Base-by-base conservation (phyloP, 2,329 filamentous ascomycete species). In the Pyrenophora tritici-repentis region DNA sequence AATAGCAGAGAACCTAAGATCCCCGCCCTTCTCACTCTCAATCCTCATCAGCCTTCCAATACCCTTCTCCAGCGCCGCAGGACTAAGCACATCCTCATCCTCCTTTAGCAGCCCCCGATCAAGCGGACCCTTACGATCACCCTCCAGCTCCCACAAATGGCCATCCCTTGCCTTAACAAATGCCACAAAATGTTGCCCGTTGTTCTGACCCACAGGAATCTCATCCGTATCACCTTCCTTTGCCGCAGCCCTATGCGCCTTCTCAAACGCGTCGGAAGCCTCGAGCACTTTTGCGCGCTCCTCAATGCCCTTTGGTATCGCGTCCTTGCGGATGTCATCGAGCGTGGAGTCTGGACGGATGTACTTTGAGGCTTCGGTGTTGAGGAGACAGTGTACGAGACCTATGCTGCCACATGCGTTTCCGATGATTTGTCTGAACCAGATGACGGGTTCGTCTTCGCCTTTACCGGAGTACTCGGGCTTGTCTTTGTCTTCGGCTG, bases 351-450 rank as follows among this genome's bases (percentile, higher is more conserved):
- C 76, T 0, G 75, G 67, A 2, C 54, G 49, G 49, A 85, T 74
- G 51, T 75, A 74, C 12, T 73, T 63, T 17, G 67, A 66, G 3
- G 75, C 76, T 2, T 73, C 68, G 13, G 79, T 77, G 61, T 85
- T 86, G 40, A 76, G 72, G 17, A 84, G 59, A 52, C 76, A 75
- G 62, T 86, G 83, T 2, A 85, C 67, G 1, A 85, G 66, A 2
- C 79, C 82, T 53, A 85, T 84, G n/a, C 81, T 72, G 0, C 83
- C 83, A 59, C 83, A 86, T 0, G 82, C 80, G 59, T 85, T 74
- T 13, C 79, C 76, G 48, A 85, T 84, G 1, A 80, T 85, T 58
- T 86, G 83, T 53, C 76, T 78, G 66, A 83, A 83, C 82, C 82
- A 86, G 17, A 84, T 69, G 4, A 84, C 76, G 0, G 81, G 80